A percentile compares a stretch with the other conserved stretches of the same genome.
These are phyloP conservation scores for Vairimorpha apis DNA, from an alignment of 371 early-diverging fungal genomes.

Conservation along the genomic window DNA sequence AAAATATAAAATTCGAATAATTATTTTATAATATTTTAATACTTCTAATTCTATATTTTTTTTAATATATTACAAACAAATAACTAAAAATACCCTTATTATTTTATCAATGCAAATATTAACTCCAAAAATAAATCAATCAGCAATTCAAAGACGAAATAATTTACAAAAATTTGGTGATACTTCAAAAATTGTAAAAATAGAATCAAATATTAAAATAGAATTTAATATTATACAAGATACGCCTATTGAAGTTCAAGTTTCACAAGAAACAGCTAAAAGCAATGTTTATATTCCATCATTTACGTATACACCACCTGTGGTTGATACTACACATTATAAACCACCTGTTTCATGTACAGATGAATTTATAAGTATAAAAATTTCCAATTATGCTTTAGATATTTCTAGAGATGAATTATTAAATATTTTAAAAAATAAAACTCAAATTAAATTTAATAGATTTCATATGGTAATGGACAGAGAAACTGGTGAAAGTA, in stretches of 20 bases:
- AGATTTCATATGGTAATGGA: conserved; percentile 43
- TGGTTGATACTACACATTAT: not conserved
- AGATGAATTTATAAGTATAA: conserved; percentile 10
- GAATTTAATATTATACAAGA: not conserved
- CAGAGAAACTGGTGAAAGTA: conserved; percentile 38
- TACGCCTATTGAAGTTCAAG: not conserved
- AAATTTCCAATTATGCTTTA: conserved; percentile 25
- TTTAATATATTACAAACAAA: too few relatives aligned
- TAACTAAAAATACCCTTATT: too few relatives aligned
- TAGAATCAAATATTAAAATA: conserved; percentile 13
- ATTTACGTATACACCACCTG: not conserved
- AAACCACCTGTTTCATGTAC: not conserved
- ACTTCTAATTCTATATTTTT: too few relatives aligned
- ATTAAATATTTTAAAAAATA: not conserved
- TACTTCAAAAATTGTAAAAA: conserved; percentile 1
- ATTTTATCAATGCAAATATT: conserved; percentile 32
- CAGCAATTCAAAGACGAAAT: conserved; percentile 24
- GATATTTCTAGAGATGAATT: conserved; percentile 30
- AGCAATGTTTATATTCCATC: conserved; percentile 19
- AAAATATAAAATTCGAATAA: too few relatives aligned
- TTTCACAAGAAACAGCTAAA: not conserved
- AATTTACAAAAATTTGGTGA: conserved; percentile 10
- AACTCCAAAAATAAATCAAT: conserved; percentile 1
- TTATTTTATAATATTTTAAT: too few relatives aligned
- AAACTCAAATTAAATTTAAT: conserved; percentile 25